Percentiles rank a stretch among this genome's conserved stretches.
Evolutionary conservation across 1,284 basidiomycete species (phyloP).

Genomic region (Apiotrichum sp.): DNA sequence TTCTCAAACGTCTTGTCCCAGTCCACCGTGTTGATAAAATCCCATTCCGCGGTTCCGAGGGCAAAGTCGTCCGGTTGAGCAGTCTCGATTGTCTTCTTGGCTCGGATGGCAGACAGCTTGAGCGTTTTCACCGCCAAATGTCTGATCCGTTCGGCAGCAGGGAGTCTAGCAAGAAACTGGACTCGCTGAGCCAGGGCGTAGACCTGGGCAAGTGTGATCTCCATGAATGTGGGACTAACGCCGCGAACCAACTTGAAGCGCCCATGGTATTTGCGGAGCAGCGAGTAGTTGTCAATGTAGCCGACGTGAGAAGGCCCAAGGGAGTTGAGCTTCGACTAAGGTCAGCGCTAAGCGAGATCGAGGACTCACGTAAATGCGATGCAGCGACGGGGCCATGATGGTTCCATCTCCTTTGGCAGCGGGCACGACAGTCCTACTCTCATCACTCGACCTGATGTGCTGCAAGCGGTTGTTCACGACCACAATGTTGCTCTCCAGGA

Average conservation of each 20-base stretch:
- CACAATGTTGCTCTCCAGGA: conserved; percentile 25
- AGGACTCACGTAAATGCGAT: conserved; percentile 24
- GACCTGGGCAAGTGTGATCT: conserved; percentile 16
- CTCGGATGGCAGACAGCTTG: background rate
- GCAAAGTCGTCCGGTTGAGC: conserved; percentile 9
- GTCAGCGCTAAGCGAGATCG: background rate
- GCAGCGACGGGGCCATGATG: conserved; percentile 20
- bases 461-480: conserved; percentile 22
- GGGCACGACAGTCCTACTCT: background rate
- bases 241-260: conserved; percentile 8
- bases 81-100: background rate
- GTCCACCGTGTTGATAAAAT: conserved; percentile 9
- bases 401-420: conserved; percentile 21
- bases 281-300: conserved; percentile 11
- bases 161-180: conserved; percentile 9
- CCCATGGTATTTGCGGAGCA: conserved; percentile 4
- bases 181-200: conserved; percentile 12
- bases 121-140: conserved; percentile 5
- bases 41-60: conserved; percentile 9
- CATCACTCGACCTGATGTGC: background rate
- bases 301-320: conserved; percentile 15
- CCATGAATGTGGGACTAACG: conserved; percentile 7
- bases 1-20: conserved; percentile 23
- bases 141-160: conserved; percentile 8
- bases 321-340: conserved; percentile 8